Percentiles rank a stretch among this genome's conserved stretches.
phyloP scores from a whole-genome alignment of 179 eudicot genomes.

The Nepenthes alata region DNA sequence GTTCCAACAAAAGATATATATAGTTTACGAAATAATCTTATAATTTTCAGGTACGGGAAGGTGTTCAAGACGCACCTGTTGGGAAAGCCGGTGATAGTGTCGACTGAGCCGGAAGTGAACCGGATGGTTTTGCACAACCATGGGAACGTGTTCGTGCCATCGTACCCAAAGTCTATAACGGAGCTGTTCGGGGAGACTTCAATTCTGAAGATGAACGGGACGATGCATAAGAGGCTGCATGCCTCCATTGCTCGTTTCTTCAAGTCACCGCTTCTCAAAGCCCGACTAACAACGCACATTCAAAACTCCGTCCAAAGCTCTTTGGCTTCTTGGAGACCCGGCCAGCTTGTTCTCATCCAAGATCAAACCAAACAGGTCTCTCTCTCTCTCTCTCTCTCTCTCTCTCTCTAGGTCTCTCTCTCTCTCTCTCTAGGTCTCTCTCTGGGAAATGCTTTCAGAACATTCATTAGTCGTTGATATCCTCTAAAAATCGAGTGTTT shows the following conservation, averaged over 20 bases:
- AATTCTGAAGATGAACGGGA: conserved; percentile 61
- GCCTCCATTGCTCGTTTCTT: conserved; percentile 53
- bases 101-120: conserved; percentile 89
- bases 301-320: conserved; percentile 35
- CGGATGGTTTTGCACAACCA: conserved; percentile 57
- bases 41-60: conserved; percentile 51
- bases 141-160: conserved; percentile 54
- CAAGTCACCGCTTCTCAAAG: conserved; percentile 62
- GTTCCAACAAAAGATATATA: too few species aligned
- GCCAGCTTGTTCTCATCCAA: conserved; percentile 42
- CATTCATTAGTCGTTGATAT: too few species aligned
- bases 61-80: conserved; percentile 73
- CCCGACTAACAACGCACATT: conserved; percentile 41
- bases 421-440: too few species aligned
- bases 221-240: conserved; percentile 53
- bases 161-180: conserved; percentile 68
- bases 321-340: conserved; percentile 38
- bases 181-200: conserved; percentile 72
- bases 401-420: too few species aligned
- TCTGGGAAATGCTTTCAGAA: too few species aligned
- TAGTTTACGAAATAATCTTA: too few species aligned
- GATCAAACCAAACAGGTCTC: conserved; percentile 65
- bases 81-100: conserved; percentile 72
- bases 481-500: too few species aligned
- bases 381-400: background rate